These are phyloP conservation scores for Fraxinus pennsylvanica DNA, from an alignment of 257 asterid genomes.

Conservation along the genomic window DNA sequence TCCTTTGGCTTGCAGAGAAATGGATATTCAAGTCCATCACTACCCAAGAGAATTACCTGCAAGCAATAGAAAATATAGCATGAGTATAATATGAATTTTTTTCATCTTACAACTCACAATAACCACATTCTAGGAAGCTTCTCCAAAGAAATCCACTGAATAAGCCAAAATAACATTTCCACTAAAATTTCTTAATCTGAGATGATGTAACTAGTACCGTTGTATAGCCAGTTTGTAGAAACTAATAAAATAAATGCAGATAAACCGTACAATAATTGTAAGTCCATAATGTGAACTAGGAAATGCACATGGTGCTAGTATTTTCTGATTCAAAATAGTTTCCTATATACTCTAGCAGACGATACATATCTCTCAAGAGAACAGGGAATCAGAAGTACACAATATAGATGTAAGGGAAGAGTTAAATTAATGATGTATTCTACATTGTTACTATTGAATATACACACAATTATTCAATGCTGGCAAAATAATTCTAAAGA, in stretches of 20 bases:
- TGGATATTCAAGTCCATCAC: constrained; percentile 83
- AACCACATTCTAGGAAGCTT: constrained; percentile 11
- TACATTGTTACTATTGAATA: background rate
- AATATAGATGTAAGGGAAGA: background rate
- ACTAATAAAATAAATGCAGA: constrained; percentile 10
- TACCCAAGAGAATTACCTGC: constrained; percentile 88
- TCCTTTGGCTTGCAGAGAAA: constrained; percentile 99
- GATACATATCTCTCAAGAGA: background rate
- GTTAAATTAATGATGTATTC: background rate
- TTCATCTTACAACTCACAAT: constrained; percentile 5
- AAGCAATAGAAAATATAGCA: constrained; percentile 15
- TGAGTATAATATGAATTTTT: constrained; percentile 6
- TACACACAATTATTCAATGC: background rate
- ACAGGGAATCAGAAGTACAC: background rate
- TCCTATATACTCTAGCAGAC: background rate
- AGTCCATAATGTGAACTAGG: background rate
- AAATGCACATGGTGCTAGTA: background rate
- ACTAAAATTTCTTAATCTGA: constrained; percentile 12
- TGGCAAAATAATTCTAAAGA: background rate
- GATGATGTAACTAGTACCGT: background rate
- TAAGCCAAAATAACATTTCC: constrained; percentile 18
- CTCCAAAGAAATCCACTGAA: constrained; percentile 18
- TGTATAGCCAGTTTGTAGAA: background rate
- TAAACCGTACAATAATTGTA: constrained; percentile 2
- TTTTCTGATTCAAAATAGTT: background rate